Percentiles rank a stretch among this genome's conserved stretches.
phyloP scores from a whole-genome alignment of 2,329 filamentous ascomycete species.

The Septoria linicola region DNA sequence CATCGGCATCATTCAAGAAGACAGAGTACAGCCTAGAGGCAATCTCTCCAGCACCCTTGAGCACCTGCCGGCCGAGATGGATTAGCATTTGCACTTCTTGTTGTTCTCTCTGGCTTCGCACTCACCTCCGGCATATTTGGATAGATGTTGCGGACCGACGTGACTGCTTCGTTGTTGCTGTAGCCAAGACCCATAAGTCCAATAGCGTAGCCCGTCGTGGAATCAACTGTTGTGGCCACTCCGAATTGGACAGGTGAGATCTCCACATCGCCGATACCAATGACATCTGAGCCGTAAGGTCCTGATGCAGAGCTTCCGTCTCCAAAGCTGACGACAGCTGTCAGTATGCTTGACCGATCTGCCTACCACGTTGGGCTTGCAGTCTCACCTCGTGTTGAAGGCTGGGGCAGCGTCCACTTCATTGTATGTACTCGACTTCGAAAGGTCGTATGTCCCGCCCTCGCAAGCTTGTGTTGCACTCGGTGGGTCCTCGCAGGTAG shows the following conservation, averaged over 20 bases:
- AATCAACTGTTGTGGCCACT: slow-evolving; percentile 31
- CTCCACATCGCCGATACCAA: slow-evolving; percentile 34
- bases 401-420: slow-evolving; percentile 27
- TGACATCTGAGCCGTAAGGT: slow-evolving; percentile 32
- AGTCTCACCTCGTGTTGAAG: slow-evolving; percentile 33
- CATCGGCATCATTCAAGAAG: slow-evolving; percentile 34
- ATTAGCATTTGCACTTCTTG: too few relatives aligned
- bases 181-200: slow-evolving; percentile 39
- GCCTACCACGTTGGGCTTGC: too few relatives aligned
- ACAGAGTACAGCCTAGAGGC: slow-evolving; percentile 36
- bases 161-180: slow-evolving; percentile 31
- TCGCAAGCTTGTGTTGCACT: slow-evolving; percentile 28
- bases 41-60: slow-evolving; percentile 34
- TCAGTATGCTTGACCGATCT: too few relatives aligned
- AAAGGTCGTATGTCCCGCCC: slow-evolving; percentile 34
- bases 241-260: slow-evolving; percentile 36
- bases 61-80: slow-evolving; percentile 12
- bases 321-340: too few relatives aligned
- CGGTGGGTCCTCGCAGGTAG: slow-evolving; percentile 24
- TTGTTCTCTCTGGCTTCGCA: too few relatives aligned
- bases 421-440: slow-evolving; percentile 31
- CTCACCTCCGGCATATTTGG: slow-evolving; percentile 35
- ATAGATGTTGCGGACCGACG: slow-evolving; percentile 26
- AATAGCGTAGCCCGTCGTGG: slow-evolving; percentile 33
- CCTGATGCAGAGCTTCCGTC: slow-evolving; percentile 32